Percentiles rank a stretch among this genome's conserved stretches.
These are phyloP conservation scores for Favolaschia claudopus DNA, from an alignment of 768 basidiomycete species.

Conservation along the genomic window DNA sequence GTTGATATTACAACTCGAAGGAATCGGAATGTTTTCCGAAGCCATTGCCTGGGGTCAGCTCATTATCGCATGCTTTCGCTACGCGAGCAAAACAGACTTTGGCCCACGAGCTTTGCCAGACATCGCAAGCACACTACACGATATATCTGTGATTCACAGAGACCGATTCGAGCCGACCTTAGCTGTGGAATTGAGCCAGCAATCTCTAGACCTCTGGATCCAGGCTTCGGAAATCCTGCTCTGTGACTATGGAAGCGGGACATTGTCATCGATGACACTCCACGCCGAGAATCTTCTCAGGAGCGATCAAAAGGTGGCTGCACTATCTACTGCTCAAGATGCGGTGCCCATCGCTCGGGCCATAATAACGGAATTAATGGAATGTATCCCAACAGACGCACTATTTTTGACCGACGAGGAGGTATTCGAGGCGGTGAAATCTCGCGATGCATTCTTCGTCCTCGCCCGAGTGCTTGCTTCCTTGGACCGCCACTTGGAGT, in stretches of 20 bases:
- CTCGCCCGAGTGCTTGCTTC: neutral
- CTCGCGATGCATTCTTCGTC: constrained; percentile 1
- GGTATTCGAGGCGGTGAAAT: neutral
- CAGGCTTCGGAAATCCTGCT: too few relatives aligned
- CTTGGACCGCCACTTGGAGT: neutral
- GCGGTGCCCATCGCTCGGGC: neutral
- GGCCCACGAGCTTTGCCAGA: neutral
- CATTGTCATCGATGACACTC: neutral
- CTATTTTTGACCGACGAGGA: too few relatives aligned
- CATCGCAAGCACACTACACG: neutral
- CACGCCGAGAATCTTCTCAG: neutral
- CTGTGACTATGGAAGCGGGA: neutral
- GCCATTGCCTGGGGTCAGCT: neutral
- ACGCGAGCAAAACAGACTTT: neutral
- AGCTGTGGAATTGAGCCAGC: too few relatives aligned
- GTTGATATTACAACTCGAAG: neutral
- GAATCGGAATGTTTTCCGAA: neutral
- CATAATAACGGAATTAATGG: too few relatives aligned
- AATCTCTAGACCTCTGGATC: too few relatives aligned
- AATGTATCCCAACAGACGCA: too few relatives aligned
- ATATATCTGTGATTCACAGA: neutral
- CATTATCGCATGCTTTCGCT: neutral
- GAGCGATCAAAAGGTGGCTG: neutral
- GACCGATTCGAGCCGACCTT: neutral
- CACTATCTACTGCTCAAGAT: neutral